Base-by-base conservation (phyloP, 108 stramenopile genomes). In the Stephanodiscus triporus region DNA sequence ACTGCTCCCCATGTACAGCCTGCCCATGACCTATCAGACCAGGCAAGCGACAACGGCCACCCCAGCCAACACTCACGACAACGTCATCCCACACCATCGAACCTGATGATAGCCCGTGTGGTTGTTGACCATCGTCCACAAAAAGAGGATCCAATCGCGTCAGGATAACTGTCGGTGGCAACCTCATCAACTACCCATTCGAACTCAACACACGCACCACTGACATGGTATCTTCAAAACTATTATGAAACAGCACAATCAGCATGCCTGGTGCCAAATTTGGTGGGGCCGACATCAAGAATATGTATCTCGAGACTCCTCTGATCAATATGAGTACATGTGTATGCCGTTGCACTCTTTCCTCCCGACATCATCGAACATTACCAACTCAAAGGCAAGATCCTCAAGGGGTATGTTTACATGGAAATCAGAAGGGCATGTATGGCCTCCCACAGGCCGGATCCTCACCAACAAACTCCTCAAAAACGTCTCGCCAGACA, bases 321-420 rank as follows among this genome's bases (percentile, higher is more conserved):
- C 34, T 51, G 47, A 49, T 16, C 16, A 67, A 14, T 68, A 32
- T 55, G 83, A 87, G 58, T 86, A 84, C 68, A 84, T 86, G 73
- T 55, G 67, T 8, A 69, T 76, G 6, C 65, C 0, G 2, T 37
- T 6, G 42, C 38, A 16, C 24, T 68, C 0, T 10, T 76, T 45
- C 67, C 67, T 16, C 49, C 42, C 0, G 57, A 68, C 17, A 26
- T 76, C 57, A 68, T 47, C 14, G 27, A 11, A 20, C 7, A 20
- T 17, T 76, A 76, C 75, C 49, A 68, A 19, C 1, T 76, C 0
- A n/a, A 68, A n/a, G 24, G 42, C n/a, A 23, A 50, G 3, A 24
- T 59, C 13, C n/a, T 42, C 19, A 19, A 61, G 48, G 53, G 50
- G 17, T 49, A 29, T 29, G 34, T 75, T 0, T 75, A 75, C 24